Evolutionary conservation across 495 filamentous ascomycete genomes (phyloP), one percentile per base, ranked within the genome.

Genomic region (Aspergillus homomorphus): DNA sequence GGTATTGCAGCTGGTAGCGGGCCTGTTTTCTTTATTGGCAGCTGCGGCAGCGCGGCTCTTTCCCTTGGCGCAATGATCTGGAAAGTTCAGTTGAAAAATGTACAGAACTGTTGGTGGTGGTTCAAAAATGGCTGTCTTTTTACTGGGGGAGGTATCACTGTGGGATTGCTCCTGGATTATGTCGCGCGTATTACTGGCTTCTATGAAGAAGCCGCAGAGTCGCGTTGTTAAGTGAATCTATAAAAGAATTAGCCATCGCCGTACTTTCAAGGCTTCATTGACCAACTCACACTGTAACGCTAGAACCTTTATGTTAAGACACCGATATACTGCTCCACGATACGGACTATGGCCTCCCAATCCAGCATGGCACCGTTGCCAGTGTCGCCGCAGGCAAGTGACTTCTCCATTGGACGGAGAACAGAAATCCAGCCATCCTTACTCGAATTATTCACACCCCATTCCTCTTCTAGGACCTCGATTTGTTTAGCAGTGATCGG

Each of bases 91-190:
- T 68, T 98, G 61, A 90, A 94, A 71, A 87, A 82, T 62, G 90
- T 91, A 30, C 80, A 82, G 65, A 87, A 91, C 66, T 98, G 94
- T 66, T 97, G 92, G 92, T 92, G 90, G 88, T 98, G 95, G 95
- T 98, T 98, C 64, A 85, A 80, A 63, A 85, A 87, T 63, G 89
- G 88, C 21, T 86, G 82, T 53, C 82, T 84, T 71, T 71, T 88
- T 51, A 88, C 85, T 21, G 88, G 89, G 16, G 88, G 88, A 28
- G 84, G 79, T 1, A 84, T 91, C 59, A 74, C 83, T 7, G 53
- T 82, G 51, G 87, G 88, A 7, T 65, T 90, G 58, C 53, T 82
- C n/a, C 79, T 75, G 1, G 88, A 91, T 57, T 91, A 90, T 72
- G 26, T 78, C 44, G 71, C 73, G 1, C 70, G 72, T 53, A 64